Base-by-base conservation (phyloP, 441 rosid genomes). In the Theobroma grandiflorum region DNA sequence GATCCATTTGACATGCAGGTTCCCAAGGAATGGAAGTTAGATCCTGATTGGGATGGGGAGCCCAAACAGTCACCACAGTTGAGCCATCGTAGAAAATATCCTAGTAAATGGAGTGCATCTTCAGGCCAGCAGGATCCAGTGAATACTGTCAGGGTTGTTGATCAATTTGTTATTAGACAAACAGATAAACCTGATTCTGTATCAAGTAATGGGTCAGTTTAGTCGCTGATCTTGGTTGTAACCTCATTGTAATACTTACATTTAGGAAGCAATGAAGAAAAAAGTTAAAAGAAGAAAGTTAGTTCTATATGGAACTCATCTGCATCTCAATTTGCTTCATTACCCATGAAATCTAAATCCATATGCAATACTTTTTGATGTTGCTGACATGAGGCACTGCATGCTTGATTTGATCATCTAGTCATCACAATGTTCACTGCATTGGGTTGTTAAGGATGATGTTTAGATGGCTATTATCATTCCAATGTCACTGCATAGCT, bases 21-120 rank as follows among this genome's bases (percentile, higher is more conserved):
- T 20, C 99, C 99, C 33, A 95, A 95, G 88, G 96, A 94, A 71
- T 97, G 99, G 99, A 91, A 93, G 84, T 84, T 95, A 74, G 99
- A 97, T 90, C 88, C 94, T 42, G 87, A 87, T 11, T 97, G 99
- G 99, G 99, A 97, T 26, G 79, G 77, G 18, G 99, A 95, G 82
- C 61, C 81, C n/a, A 97, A 89, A 85, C 89, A 84, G 78, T 88
- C 88, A 8, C 84, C 81, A 47, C 85, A 87, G 86, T 81, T 90
- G 88, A 93, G 95, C 86, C 91, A 97, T 80, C 85, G 68, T 47
- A 86, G 97, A 82, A 49, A 69, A 72, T 86, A 53, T 81, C 99
- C 99, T 40, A 97, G 99, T 87, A 97, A 95, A 89, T 97, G 99
- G 99, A 86, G 93, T 62, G 98, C 99, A 2, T 82, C 88, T 35